Conservation (phyloP, 768 basidiomycete genomes). For the Paxillus involutus region DNA sequence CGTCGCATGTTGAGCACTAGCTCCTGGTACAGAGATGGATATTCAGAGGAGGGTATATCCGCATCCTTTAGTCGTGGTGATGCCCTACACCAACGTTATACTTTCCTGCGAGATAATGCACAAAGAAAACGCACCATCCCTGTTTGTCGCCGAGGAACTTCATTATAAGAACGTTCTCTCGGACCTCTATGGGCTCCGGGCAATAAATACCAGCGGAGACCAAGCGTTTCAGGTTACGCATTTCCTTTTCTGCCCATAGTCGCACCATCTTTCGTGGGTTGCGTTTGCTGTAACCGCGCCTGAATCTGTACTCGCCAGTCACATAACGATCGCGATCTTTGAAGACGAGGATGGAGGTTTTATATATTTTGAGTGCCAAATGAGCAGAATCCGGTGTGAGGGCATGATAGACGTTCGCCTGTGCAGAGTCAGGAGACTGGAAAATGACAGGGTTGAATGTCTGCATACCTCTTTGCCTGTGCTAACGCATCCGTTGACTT, state of each 20-base stretch:
- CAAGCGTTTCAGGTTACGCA: slow-evolving; percentile 90
- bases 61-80: slow-evolving; percentile 95
- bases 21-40: slow-evolving; percentile 70
- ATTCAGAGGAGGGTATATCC: slow-evolving; percentile 46
- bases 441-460: neutral
- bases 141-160: slow-evolving; percentile 80
- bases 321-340: slow-evolving; percentile 98
- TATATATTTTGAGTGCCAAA: slow-evolving; percentile 95
- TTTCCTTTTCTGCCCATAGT: slow-evolving; percentile 98
- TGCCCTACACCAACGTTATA: slow-evolving; percentile 52
- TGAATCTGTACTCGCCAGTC: slow-evolving; percentile 93
- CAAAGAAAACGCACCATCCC: slow-evolving; percentile 63
- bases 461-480: slow-evolving; percentile 91
- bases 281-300: slow-evolving; percentile 80
- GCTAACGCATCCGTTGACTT: slow-evolving; percentile 94
- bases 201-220: slow-evolving; percentile 80
- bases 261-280: slow-evolving; percentile 99
- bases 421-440: slow-evolving; percentile 7
- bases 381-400: slow-evolving; percentile 53
- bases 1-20: slow-evolving; percentile 76
- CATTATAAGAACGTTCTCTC: slow-evolving; percentile 98
- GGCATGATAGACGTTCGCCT: slow-evolving; percentile 99
- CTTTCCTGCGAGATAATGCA: neutral
- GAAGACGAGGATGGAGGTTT: slow-evolving; percentile 96
- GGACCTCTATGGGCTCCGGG: slow-evolving; percentile 88